Evolutionary conservation across 176 grass and related monocot genomes (phyloP).

Genomic region (Rhipidocladum racemiflorum): DNA sequence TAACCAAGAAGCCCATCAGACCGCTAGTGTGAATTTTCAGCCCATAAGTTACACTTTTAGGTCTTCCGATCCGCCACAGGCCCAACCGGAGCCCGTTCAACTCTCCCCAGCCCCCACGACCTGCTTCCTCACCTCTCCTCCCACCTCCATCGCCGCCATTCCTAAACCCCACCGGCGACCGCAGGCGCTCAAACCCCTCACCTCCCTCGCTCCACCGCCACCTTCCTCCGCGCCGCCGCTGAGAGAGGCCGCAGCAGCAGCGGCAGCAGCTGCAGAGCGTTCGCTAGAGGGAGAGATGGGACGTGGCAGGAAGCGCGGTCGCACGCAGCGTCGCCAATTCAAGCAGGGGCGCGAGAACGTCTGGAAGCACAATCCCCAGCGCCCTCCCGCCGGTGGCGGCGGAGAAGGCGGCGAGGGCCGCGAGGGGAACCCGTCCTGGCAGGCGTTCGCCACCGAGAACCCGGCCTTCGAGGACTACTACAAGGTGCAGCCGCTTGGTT

Average conservation of each 20-base stretch:
- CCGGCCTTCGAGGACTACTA: conserved; percentile 85
- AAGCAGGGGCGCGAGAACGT: conserved; percentile 89
- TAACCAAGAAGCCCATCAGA: not conserved
- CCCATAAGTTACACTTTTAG: not conserved
- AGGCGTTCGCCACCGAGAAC: conserved; percentile 89
- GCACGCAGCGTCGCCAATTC: conserved; percentile 96
- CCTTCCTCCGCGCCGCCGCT: not conserved
- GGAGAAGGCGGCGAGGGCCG: conserved; percentile 21
- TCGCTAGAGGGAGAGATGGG: conserved; percentile 44
- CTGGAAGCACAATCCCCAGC: conserved; percentile 75
- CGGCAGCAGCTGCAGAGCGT: not conserved
- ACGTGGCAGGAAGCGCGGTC: conserved; percentile 90
- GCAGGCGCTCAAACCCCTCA: not conserved
- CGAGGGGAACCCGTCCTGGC: conserved; percentile 59
- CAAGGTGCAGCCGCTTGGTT: conserved; percentile 51
- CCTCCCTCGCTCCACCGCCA: not conserved
- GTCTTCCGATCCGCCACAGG: not conserved
- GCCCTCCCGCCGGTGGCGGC: conserved; percentile 13
- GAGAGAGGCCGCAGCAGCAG: not conserved
- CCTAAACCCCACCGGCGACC: conserved; percentile 29
- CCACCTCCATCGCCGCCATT: conserved; percentile 37
- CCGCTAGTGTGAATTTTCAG: not conserved
- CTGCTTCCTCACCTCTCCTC: not conserved
- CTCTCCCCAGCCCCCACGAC: not conserved
- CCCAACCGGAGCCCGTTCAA: not conserved